Evolutionary conservation across 2,329 filamentous ascomycete genomes (phyloP).

Genomic region (Ceratocystis harringtonii): DNA sequence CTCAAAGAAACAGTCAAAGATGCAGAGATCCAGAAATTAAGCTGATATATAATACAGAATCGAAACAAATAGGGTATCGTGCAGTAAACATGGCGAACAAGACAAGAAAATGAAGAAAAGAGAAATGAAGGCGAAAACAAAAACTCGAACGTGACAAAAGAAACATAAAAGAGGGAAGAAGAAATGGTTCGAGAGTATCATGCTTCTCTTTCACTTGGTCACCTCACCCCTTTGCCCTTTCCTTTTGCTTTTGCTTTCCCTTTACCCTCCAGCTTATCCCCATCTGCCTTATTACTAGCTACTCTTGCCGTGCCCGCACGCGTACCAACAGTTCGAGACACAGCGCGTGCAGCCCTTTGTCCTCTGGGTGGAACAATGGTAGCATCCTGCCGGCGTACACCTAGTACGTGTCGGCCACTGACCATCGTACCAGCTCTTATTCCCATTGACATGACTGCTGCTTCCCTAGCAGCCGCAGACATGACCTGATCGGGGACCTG

Average conservation of each 20-base stretch:
- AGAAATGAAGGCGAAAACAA: neutral
- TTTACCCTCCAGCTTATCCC: neutral
- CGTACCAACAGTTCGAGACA: neutral
- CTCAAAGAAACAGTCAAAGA: neutral
- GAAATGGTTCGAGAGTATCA: neutral
- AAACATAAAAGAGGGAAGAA: neutral
- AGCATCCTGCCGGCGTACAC: neutral
- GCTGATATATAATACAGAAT: neutral
- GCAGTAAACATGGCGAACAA: constrained; percentile 3
- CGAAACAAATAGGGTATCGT: constrained; percentile 4
- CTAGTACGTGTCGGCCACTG: neutral
- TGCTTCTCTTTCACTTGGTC: neutral
- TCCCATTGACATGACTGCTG: too few species aligned
- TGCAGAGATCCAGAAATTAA: neutral
- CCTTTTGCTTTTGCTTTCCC: neutral
- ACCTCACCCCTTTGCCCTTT: too few species aligned
- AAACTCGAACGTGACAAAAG: neutral
- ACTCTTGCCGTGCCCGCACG: neutral
- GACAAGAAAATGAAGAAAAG: neutral
- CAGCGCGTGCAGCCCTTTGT: neutral
- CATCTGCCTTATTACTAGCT: neutral
- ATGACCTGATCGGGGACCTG: too few species aligned
- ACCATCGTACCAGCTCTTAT: too few species aligned
- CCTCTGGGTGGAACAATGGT: neutral
- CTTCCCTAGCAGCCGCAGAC: too few species aligned